A percentile compares a stretch with the other conserved stretches of the same genome.
phyloP scores from a whole-genome alignment of 2,329 filamentous ascomycete species.

The Fusarium tjaetaba region DNA sequence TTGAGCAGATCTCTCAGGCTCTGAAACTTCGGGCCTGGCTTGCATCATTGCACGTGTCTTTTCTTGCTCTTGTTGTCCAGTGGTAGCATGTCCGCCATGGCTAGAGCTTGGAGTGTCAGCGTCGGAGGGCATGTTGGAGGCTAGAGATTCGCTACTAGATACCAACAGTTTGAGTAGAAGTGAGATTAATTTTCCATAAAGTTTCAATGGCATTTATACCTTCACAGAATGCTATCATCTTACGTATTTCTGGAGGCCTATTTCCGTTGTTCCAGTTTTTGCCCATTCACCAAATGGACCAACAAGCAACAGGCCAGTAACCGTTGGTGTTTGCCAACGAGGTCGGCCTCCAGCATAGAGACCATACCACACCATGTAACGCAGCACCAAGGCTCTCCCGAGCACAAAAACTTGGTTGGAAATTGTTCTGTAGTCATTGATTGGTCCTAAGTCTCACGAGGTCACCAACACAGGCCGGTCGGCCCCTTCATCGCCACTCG shows the following conservation, averaged over 20 bases:
- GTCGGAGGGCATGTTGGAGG: background rate
- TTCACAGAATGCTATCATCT: background rate
- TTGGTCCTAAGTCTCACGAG: background rate
- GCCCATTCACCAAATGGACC: background rate
- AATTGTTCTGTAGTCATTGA: background rate
- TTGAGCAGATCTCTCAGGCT: background rate
- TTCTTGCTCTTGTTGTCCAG: rapidly evolving
- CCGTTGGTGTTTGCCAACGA: background rate
- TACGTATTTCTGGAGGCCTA: background rate
- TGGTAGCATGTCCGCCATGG: no score
- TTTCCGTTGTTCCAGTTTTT: background rate
- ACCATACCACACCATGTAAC: background rate
- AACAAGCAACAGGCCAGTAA: background rate
- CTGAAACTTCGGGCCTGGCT: background rate
- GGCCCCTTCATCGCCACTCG: background rate
- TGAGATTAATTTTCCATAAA: background rate
- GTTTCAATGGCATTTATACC: background rate
- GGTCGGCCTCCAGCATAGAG: background rate
- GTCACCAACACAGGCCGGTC: background rate
- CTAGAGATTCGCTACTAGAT: background rate
- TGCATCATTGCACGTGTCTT: background rate
- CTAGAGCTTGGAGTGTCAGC: background rate
- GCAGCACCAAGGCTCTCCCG: background rate
- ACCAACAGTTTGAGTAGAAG: background rate
- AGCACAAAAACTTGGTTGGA: no score